Evolutionary conservation across 2,329 filamentous ascomycete species (phyloP).

Genomic region (Penicillium sp.): DNA sequence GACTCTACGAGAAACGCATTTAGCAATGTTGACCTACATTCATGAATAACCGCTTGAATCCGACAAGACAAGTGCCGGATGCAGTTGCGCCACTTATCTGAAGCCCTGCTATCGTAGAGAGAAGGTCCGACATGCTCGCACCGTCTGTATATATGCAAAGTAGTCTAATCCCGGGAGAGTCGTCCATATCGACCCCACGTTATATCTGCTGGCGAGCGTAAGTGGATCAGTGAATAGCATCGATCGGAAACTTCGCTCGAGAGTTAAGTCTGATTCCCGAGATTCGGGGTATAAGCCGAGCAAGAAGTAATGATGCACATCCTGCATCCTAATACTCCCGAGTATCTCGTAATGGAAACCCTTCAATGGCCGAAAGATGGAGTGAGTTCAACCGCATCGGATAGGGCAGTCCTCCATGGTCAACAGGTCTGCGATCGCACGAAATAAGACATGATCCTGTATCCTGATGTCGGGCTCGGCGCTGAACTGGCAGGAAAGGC

Average conservation of each 20-base stretch:
- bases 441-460: neutral
- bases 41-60: too few species aligned
- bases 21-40: too few species aligned
- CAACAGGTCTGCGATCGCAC: neutral
- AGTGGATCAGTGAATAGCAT: neutral
- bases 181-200: neutral
- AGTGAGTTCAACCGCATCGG: neutral
- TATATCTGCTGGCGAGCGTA: neutral
- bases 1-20: too few species aligned
- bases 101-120: too few species aligned
- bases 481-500: neutral
- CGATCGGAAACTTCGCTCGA: neutral
- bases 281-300: neutral
- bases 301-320: neutral
- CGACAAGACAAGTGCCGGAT: too few species aligned
- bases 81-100: too few species aligned
- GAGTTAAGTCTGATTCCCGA: neutral
- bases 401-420: neutral
- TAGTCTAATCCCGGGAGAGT: neutral
- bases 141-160: neutral
- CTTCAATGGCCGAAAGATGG: neutral
- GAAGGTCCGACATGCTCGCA: too few species aligned
- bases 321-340: neutral
- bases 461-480: neutral
- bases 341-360: constrained; percentile 4